Evolutionary conservation across 2,329 filamentous ascomycete species (phyloP).

Genomic region (Diplodia sapinea): DNA sequence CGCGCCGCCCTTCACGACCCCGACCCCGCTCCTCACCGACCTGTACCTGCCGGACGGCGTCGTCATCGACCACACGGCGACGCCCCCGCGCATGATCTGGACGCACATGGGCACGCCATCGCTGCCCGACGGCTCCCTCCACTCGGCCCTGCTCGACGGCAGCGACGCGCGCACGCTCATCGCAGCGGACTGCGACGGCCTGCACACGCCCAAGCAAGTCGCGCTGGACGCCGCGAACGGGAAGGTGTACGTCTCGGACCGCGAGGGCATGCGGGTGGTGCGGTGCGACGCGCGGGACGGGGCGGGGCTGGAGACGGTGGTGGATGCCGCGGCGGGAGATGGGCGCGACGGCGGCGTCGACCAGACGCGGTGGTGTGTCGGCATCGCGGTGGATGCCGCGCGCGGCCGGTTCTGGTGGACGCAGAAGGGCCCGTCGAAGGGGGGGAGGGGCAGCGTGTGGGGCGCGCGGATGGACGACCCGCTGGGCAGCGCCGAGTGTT

Average conservation of each 20-base stretch:
- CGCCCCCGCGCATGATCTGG: constrained; percentile 41
- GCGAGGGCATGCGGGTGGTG: constrained; percentile 49
- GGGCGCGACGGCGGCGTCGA: constrained; percentile 42
- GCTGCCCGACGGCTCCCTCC: constrained; percentile 52
- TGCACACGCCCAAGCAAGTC: constrained; percentile 59
- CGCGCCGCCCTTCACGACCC: too few species aligned
- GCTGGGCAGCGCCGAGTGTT: constrained; percentile 41
- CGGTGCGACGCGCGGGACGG: constrained; percentile 47
- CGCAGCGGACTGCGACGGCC: constrained; percentile 49
- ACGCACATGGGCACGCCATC: constrained; percentile 36
- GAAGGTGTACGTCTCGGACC: constrained; percentile 51
- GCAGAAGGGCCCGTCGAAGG: constrained; percentile 63
- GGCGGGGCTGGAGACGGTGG: constrained; percentile 44
- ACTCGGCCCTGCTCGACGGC: constrained; percentile 57
- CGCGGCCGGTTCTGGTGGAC: constrained; percentile 63
- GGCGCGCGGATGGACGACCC: constrained; percentile 54
- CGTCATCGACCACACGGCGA: constrained; percentile 34
- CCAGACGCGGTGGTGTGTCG: constrained; percentile 59
- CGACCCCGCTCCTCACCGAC: neutral
- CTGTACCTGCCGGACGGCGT: constrained; percentile 42
- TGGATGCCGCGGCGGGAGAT: constrained; percentile 44
- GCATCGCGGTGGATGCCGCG: constrained; percentile 55
- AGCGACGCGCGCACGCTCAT: constrained; percentile 53
- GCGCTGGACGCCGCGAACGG: constrained; percentile 40
- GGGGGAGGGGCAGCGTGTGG: constrained; percentile 59